phyloP scores from a whole-genome alignment of 805 yeast genomes.

The Nakazawaea holstii region DNA sequence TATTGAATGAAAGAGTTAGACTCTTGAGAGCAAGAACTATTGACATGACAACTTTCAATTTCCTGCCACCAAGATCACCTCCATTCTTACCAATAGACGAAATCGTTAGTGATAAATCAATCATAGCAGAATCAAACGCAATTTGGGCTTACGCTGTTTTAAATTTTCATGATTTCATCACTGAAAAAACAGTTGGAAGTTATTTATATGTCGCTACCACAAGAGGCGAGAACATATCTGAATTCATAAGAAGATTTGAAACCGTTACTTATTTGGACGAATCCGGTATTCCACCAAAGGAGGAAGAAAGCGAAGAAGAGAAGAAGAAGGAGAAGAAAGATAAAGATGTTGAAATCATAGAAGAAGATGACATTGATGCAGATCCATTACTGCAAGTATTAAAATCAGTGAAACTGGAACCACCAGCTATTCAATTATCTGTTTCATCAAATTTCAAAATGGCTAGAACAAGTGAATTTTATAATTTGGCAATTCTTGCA shows the following conservation, averaged over 20 bases:
- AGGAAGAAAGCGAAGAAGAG: conserved; percentile 16
- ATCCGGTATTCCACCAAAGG: conserved; percentile 17
- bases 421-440: conserved; percentile 11
- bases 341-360: conserved; percentile 12
- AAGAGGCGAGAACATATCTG: conserved; percentile 26
- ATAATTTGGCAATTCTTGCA: conserved; percentile 60
- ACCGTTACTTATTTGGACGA: conserved; percentile 29
- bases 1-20: conserved; percentile 33
- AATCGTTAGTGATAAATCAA: conserved; percentile 32
- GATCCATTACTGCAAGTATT: conserved; percentile 10
- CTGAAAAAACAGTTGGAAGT: conserved; percentile 37
- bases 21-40: conserved; percentile 33
- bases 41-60: conserved; percentile 23
- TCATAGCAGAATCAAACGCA: conserved; percentile 75
- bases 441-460: conserved; percentile 20
- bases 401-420: conserved; percentile 4
- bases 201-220: conserved; percentile 43
- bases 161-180: conserved; percentile 37
- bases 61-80: conserved; percentile 29
- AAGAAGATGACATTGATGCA: conserved; percentile 12
- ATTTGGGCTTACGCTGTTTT: conserved; percentile 54
- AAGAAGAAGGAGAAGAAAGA: conserved; percentile 18
- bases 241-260: conserved; percentile 30
- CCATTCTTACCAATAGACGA: conserved; percentile 67
- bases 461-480: conserved; percentile 42